Evolutionary conservation across 2,329 filamentous ascomycete species (phyloP).

Genomic region (Beauveria pseudobassiana): DNA sequence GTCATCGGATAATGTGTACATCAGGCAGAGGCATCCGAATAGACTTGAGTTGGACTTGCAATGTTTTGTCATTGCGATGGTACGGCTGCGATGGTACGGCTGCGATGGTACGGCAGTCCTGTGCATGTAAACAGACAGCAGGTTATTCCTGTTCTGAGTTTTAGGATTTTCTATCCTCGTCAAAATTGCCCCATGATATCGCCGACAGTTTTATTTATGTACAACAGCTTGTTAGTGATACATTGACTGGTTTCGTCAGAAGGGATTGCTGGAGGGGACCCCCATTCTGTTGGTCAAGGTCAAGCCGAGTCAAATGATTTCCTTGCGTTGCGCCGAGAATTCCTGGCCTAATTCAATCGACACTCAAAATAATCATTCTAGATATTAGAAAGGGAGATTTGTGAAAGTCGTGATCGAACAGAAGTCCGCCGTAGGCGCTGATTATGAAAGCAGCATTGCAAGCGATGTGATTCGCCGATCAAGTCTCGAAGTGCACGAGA

Average conservation of each 20-base stretch:
- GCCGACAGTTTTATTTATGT: background rate
- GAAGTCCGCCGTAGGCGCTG: background rate
- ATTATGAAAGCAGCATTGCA: background rate
- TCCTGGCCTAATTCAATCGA: too few species aligned
- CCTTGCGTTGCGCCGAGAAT: too few species aligned
- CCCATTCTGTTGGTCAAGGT: background rate
- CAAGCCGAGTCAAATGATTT: background rate
- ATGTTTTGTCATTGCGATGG: background rate
- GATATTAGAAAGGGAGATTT: too few species aligned
- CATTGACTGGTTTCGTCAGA: background rate
- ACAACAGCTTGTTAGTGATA: background rate
- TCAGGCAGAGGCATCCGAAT: conserved; percentile 9
- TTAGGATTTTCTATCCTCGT: too few species aligned
- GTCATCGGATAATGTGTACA: conserved; percentile 11
- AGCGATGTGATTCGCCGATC: background rate
- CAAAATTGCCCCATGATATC: too few species aligned
- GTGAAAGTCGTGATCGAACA: background rate
- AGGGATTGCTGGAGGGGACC: background rate
- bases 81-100: too few species aligned
- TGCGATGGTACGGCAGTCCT: background rate
- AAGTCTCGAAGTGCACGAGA: too few species aligned
- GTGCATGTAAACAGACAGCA: background rate
- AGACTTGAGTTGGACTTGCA: background rate
- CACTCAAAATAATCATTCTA: background rate
- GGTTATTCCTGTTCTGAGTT: too few species aligned